Conservation (phyloP, 2,329 filamentous ascomycete genomes). For the Ophiostoma sp. region DNA sequence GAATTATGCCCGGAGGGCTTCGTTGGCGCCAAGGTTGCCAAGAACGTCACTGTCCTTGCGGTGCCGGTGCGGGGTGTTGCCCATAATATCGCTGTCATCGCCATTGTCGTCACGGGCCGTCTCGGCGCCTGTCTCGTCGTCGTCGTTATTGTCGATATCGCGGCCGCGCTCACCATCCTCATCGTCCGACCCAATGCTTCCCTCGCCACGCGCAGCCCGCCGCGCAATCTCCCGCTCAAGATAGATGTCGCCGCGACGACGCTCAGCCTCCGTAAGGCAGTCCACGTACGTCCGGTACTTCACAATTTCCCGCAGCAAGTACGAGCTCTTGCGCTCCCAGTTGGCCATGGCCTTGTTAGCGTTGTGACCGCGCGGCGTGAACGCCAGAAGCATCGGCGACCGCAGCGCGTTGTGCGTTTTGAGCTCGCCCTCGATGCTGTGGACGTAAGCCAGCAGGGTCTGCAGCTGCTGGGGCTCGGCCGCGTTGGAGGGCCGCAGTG, state of each 20-base stretch:
- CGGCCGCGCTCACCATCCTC: background rate
- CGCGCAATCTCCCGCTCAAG: conserved; percentile 55
- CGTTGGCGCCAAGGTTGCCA: background rate
- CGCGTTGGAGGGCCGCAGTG: conserved; percentile 79
- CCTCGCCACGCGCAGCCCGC: conserved; percentile 48
- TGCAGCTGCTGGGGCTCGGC: conserved; percentile 79
- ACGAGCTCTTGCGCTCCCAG: conserved; percentile 94
- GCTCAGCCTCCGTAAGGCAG: conserved; percentile 69
- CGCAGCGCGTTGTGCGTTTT: conserved; percentile 85
- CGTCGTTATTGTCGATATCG: background rate
- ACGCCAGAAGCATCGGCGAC: conserved; percentile 83
- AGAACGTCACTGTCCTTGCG: conserved; percentile 15
- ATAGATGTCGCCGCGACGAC: conserved; percentile 70
- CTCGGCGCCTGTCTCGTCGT: conserved; percentile 19
- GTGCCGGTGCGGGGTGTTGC: background rate
- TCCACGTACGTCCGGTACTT: conserved; percentile 97
- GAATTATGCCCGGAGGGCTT: background rate
- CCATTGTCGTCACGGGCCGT: conserved; percentile 14
- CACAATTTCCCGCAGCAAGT: conserved; percentile 88
- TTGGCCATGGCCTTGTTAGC: conserved; percentile 84
- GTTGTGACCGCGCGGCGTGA: conserved; percentile 81
- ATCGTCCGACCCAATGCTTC: conserved; percentile 24
- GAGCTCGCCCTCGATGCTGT: conserved; percentile 81
- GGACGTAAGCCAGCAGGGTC: conserved; percentile 75
- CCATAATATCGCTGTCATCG: conserved; percentile 12